Base-by-base conservation (phyloP, 208 protist species). In the Trypanosomatidae sp. region DNA sequence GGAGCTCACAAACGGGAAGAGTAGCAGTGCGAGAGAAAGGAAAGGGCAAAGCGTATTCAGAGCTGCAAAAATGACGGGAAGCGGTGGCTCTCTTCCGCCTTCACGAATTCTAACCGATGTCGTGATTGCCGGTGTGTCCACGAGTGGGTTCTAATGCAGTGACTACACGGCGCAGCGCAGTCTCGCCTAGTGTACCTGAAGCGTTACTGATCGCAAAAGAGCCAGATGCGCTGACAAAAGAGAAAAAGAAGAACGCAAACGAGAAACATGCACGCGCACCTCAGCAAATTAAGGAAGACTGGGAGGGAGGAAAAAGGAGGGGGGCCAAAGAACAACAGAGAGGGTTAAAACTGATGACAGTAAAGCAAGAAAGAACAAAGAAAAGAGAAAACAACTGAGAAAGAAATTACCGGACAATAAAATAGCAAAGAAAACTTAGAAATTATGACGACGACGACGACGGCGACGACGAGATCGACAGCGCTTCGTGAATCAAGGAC, bases 351-450 rank as follows among this genome's bases (percentile, higher is more conserved):
- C 13, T 49, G 46, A 49, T 15, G 13, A 66, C 8, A 19, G 56
- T 12, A 53, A 74, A 47, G 67, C 1, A 67, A 59, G 59, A 62
- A 70, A 73, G 39, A 62, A 56, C 68, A 50, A 52, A 53, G n/a
- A 73, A 7, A 73, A 39, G 36, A 39, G 36, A 39, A 39, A 39
- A 39, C 6, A 64, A 49, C 28, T 25, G 17, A 56, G 66, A 25
- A 17, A 55, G 13, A n/a, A 72, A 77, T 13, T 50, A 76, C 64
- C 47, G 28, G 33, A 33, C 9, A 30, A 66, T 6, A 46, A n/a
- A 44, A 33, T 2, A 43, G 44, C 10, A 47, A 39, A 68, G 28
- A 30, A 28, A 67, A 49, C 12, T 7, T 13, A 55, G 50, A 15
- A n/a, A 55, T 55, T 19, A 55, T 25, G 49, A 53, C 10, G 22